Percentiles rank a stretch among this genome's conserved stretches.
Conservation (phyloP, 768 basidiomycete genomes). For the Basidioascus undulatus region DNA sequence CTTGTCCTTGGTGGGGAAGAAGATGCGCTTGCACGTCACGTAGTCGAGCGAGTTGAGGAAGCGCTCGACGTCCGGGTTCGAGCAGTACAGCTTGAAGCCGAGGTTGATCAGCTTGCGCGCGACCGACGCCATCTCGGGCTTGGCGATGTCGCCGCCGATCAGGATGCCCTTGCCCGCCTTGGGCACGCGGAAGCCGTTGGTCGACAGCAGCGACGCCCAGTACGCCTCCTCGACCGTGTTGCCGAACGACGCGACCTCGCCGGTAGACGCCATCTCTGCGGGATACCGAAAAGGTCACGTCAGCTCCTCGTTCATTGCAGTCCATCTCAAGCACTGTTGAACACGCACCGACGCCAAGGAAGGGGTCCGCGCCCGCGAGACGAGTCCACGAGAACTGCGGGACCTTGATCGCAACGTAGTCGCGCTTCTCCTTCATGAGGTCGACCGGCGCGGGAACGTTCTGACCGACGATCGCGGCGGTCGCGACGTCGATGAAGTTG, state of each 20-base stretch:
- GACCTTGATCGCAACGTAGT: conserved; percentile 90
- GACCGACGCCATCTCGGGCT: conserved; percentile 64
- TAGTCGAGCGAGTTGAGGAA: conserved; percentile 56
- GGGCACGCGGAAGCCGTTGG: conserved; percentile 86
- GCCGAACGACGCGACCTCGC: conserved; percentile 91
- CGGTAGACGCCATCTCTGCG: conserved; percentile 90
- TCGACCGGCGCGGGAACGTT: conserved; percentile 79
- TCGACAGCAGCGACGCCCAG: conserved; percentile 81
- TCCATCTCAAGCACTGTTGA: neutral
- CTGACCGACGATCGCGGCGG: conserved; percentile 59
- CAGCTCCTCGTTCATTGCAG: too few species aligned
- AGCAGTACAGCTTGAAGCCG: conserved; percentile 89
- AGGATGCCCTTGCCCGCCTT: conserved; percentile 51
- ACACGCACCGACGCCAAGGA: conserved; percentile 69
- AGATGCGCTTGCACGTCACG: conserved; percentile 60
- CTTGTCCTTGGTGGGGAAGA: conserved; percentile 94
- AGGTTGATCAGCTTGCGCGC: conserved; percentile 57
- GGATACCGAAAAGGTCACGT: neutral
- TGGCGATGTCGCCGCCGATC: conserved; percentile 67
- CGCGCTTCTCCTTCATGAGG: conserved; percentile 63
- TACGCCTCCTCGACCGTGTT: conserved; percentile 84
- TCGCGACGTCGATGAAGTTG: conserved; percentile 90
- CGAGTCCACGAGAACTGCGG: conserved; percentile 98
- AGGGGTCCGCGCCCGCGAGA: conserved; percentile 82
- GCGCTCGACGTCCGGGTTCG: conserved; percentile 51